These are phyloP conservation scores for Debaryomycetaceae sp. DNA, from an alignment of 1,139 yeast genomes.

Conservation along the genomic window DNA sequence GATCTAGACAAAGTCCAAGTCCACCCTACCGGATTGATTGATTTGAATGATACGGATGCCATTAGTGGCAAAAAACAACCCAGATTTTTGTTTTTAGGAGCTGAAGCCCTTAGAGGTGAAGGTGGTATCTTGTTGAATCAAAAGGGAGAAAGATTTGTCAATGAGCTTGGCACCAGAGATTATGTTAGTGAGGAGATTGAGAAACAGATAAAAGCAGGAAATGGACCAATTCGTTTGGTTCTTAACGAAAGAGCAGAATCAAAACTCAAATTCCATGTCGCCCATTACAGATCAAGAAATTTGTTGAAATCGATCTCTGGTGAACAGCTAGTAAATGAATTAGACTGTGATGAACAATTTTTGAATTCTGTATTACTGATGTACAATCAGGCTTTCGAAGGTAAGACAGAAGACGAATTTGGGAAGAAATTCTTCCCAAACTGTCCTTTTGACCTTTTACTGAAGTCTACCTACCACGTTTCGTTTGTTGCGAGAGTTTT, in stretches of 20 bases:
- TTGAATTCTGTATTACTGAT: constrained; percentile 36
- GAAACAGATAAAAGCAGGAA: constrained; percentile 39
- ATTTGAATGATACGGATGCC: constrained; percentile 53
- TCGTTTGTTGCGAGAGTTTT: constrained; percentile 70
- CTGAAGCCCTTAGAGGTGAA: constrained; percentile 74
- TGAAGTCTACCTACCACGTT: constrained; percentile 37
- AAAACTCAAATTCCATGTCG: constrained; percentile 53
- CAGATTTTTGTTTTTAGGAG: constrained; percentile 65
- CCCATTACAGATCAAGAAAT: constrained; percentile 65
- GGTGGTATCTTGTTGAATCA: constrained; percentile 69
- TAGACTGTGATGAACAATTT: constrained; percentile 29
- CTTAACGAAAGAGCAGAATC: constrained; percentile 43
- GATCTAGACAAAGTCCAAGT: constrained; percentile 79
- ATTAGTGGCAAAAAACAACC: constrained; percentile 37
- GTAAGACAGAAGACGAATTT: constrained; percentile 39
- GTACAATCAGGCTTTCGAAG: constrained; percentile 47
- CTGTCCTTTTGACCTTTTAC: constrained; percentile 38
- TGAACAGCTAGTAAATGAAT: constrained; percentile 44
- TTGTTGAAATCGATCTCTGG: constrained; percentile 55
- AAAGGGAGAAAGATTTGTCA: constrained; percentile 65
- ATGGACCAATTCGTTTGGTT: constrained; percentile 51
- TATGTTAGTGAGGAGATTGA: constrained; percentile 61
- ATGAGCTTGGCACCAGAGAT: constrained; percentile 71
- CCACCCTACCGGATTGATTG: constrained; percentile 79
- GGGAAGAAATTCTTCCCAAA: constrained; percentile 53